These are phyloP conservation scores for Candida adriatica DNA, from an alignment of 805 yeast genomes.

Conservation along the genomic window DNA sequence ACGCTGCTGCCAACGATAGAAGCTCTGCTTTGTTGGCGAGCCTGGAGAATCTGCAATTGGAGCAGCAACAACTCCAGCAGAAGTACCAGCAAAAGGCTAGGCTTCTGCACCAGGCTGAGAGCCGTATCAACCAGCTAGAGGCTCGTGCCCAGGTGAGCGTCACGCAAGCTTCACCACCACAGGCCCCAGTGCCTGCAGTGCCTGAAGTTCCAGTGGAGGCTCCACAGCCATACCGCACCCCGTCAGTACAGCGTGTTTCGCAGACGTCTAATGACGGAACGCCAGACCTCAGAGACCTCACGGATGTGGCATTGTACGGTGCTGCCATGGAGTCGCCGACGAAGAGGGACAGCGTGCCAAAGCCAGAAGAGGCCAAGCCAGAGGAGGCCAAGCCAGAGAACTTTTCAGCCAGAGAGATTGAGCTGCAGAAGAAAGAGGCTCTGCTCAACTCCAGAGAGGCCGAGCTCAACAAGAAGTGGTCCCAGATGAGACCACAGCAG, in stretches of 20 bases:
- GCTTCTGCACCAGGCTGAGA: conserved; percentile 5
- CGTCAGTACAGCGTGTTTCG: no score
- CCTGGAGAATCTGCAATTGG: conserved; percentile 7
- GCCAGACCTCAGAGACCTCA: conserved; percentile 23
- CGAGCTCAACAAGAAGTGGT: conserved; percentile 22
- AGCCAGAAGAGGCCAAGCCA: background rate
- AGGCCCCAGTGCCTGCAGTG: conserved; percentile 1
- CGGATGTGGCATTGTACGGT: conserved; percentile 18
- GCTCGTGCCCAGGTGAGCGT: background rate
- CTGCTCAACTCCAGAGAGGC: conserved; percentile 18
- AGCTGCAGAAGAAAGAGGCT: conserved; percentile 21
- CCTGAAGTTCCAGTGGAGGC: background rate
- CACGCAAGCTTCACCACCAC: conserved; percentile 6
- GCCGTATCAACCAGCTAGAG: conserved; percentile 5
- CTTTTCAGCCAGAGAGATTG: conserved; percentile 20
- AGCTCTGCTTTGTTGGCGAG: conserved; percentile 2
- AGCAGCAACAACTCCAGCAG: conserved; percentile 10
- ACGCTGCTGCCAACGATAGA: conserved; percentile 4
- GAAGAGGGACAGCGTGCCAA: background rate
- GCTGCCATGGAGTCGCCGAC: conserved; percentile 19
- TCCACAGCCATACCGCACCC: conserved; percentile 1
- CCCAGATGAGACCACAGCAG: conserved; percentile 12
- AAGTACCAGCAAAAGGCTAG: conserved; percentile 7
- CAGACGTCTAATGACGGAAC: conserved; percentile 19
- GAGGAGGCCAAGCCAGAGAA: conserved; percentile 7